Evolutionary conservation across 2,329 filamentous ascomycete species (phyloP).

Genomic region (Sporothrix euskadiensis): DNA sequence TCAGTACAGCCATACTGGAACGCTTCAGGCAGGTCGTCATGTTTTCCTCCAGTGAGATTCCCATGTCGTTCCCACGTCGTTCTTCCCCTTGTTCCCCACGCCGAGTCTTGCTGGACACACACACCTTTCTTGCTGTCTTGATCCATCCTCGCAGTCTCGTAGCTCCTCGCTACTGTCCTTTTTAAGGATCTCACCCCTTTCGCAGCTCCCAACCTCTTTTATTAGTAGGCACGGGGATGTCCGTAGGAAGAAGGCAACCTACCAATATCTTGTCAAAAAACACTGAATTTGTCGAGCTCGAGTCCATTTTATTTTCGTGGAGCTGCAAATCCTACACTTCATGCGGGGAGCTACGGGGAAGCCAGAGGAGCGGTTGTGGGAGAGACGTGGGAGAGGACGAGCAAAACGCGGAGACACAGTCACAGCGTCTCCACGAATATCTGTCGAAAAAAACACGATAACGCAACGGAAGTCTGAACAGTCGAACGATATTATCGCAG

Average conservation of each 20-base stretch:
- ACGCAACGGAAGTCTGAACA: not conserved
- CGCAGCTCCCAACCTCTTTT: not conserved
- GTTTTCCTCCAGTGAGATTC: not conserved
- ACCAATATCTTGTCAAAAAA: not conserved
- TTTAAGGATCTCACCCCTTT: not conserved
- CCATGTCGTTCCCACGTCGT: not conserved
- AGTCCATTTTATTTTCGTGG: not conserved
- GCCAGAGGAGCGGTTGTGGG: not conserved
- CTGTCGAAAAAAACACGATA: not conserved
- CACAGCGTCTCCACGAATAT: not conserved
- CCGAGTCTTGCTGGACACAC: not conserved
- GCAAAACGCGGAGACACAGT: not conserved
- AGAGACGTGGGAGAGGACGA: not conserved
- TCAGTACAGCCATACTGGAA: not conserved
- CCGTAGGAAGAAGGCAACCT: conserved; percentile 10
- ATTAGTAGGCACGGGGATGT: not conserved
- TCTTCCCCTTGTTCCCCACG: not conserved
- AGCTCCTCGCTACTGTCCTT: not conserved
- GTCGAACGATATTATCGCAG: not conserved
- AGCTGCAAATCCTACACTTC: too few relatives aligned
- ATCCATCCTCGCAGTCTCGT: not conserved
- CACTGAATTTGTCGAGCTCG: not conserved
- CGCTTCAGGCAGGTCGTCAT: conserved; percentile 10
- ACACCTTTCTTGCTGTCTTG: not conserved
- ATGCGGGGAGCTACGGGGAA: not conserved